Evolutionary conservation across 169 alveolate species (phyloP), one percentile per base, ranked within the genome.

Genomic region (Babesia divergens): DNA sequence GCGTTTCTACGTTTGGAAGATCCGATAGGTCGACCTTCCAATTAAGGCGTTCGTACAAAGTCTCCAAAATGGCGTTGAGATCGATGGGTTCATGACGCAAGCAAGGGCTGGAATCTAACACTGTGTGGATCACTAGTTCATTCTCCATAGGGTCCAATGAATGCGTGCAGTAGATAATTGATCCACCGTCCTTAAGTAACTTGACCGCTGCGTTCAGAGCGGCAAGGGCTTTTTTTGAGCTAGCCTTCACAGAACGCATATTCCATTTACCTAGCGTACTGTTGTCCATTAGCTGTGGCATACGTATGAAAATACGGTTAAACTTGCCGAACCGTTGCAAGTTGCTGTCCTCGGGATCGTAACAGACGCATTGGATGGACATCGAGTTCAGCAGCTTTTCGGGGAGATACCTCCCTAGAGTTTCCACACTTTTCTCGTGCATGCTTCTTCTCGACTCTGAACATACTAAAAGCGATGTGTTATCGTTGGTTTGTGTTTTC

Each of bases 91-190:
- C 72, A 29, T 43, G 50, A 16, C 72, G 43, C 37, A 62, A 4
- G 29, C 2, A 14, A 0, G 72, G 20, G 14, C 26, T 24, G 9
- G 72, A 37, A 8, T 52, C 37, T 1, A 65, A 49, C 29, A 64
- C 55, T 11, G 75, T 65, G 35, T 69, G 65, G 22, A 81, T 37
- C 20, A 68, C 84, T 50, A 65, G 42, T 43, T 89, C 94, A 50
- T 90, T 90, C 42, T 90, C 94, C 29, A 68, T 37, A 26, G 77
- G 81, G 49, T 86, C 89, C 47, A 90, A 46, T 5, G 94, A 87
- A 35, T 94, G 86, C 0, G 92, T 90, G 37, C 91, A 86, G 56
- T 90, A 90, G 37, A 90, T 35, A 13, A 90, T 64, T 8, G 68
- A 49, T 9, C 94, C 94, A 16, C 81, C 75, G 24, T 72, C 43